Evolutionary conservation across 179 eudicot species (phyloP).

Genomic region (Heliamphora ciliata): DNA sequence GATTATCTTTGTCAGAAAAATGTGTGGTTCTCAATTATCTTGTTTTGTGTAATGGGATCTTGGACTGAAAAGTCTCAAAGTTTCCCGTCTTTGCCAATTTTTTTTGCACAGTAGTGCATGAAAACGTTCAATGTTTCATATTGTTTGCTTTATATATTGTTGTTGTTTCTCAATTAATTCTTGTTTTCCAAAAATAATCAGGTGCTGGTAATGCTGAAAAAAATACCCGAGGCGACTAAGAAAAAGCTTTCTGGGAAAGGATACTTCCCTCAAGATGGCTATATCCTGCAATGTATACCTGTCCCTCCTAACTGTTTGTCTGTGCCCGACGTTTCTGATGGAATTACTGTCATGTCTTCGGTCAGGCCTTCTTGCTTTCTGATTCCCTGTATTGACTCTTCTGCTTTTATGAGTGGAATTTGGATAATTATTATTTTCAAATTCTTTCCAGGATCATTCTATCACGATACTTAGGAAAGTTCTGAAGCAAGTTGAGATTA

Average conservation of each 20-base stretch:
- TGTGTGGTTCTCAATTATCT: not conserved
- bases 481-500: slow-evolving; percentile 70
- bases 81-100: too few species aligned
- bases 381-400: not conserved
- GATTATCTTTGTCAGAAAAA: not conserved
- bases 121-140: not conserved
- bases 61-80: not conserved
- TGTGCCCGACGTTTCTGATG: slow-evolving; percentile 93
- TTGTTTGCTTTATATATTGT: not conserved
- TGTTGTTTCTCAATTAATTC: too few species aligned
- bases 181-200: slow-evolving; percentile 19
- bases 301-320: slow-evolving; percentile 97
- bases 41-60: slow-evolving; percentile 2
- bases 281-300: slow-evolving; percentile 58
- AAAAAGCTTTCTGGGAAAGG: slow-evolving; percentile 70
- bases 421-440: slow-evolving; percentile 14
- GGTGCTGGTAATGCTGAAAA: slow-evolving; percentile 66
- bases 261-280: slow-evolving; percentile 81
- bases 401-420: not conserved
- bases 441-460: slow-evolving; percentile 60
- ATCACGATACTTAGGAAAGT: slow-evolving; percentile 69
- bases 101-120: not conserved
- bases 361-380: slow-evolving; percentile 35
- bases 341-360: slow-evolving; percentile 79
- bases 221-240: slow-evolving; percentile 55